Evolutionary conservation across 2,329 filamentous ascomycete species (phyloP), one percentile per base, ranked within the genome.

Genomic region (Verticillium isaacii): DNA sequence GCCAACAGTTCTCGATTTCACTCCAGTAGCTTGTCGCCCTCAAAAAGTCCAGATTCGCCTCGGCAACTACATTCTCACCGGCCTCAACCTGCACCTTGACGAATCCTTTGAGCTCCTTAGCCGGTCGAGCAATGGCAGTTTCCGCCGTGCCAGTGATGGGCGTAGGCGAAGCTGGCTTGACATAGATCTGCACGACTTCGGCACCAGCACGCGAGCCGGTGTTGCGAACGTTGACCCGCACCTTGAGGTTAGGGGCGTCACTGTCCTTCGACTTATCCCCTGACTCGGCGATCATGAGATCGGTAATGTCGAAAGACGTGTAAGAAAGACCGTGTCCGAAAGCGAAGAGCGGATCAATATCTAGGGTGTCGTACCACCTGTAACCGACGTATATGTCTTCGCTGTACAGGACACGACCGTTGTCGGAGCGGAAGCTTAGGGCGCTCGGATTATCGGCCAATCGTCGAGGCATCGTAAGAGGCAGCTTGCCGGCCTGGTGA

Each of bases 171-270:
- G 81, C 80, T 19, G 5, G 36, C 5, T 83, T 82, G 1, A 92
- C 62, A 63, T 86, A 86, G 3, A 88, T 73, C 70, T 87, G 85
- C 0, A 78, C 80, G 2, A 86, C 73, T 66, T 87, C 84, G 7
- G 80, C 75, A 0, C 82, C 85, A 0, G 71, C 63, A 0, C 85
- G 71, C 0, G 69, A 66, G 2, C 91, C 91, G 0, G 80, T 83
- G 68, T 95, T 94, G 5, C 76, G 81, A 1, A 94, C 75, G 0
- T 75, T 80, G n/a, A 91, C 80, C 0, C 80, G 80, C 41, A 83
- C 88, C 0, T 87, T 79, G 0, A 80, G 73, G 0, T 87, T 78
- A 0, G 80, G 72, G 36, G 90, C 82, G 56, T 84, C 82, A 1
- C 82, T 85, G 3, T 84, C 85, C 34, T 36, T 36, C 14, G 14